Evolutionary conservation across 2,329 filamentous ascomycete species (phyloP).

Genomic region (Colletotrichum tanaceti): DNA sequence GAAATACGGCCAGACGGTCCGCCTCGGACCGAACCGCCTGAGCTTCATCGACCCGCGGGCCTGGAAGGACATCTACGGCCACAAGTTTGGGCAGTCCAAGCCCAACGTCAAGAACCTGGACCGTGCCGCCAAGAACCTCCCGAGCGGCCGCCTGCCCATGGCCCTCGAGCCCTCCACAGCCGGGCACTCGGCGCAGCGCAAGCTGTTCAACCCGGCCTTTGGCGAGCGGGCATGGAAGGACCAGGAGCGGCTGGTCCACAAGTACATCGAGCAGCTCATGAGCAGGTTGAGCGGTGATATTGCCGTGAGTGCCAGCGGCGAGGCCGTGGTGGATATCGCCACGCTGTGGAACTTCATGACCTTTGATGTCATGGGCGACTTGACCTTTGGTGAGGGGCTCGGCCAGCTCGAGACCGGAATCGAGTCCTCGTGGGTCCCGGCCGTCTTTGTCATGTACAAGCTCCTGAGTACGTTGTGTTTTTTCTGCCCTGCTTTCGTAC

Average conservation of each 20-base stretch:
- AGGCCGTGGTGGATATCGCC: not conserved
- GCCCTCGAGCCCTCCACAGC: conserved; percentile 1
- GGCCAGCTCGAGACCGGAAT: conserved; percentile 6
- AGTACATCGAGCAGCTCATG: conserved; percentile 8
- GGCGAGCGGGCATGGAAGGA: not conserved
- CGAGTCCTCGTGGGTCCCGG: conserved; percentile 1
- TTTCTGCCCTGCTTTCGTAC: not conserved
- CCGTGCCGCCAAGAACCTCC: not conserved
- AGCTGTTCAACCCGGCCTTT: conserved; percentile 5
- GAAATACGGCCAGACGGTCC: conserved; percentile 36
- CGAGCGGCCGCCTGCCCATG: not conserved
- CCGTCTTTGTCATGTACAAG: conserved; percentile 2
- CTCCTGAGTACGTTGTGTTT: conserved; percentile 2
- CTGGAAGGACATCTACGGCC: conserved; percentile 41
- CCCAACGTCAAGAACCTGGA: conserved; percentile 6
- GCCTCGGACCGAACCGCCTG: conserved; percentile 41
- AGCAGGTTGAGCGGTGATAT: not conserved
- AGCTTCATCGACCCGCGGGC: conserved; percentile 39
- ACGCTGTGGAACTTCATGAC: conserved; percentile 7
- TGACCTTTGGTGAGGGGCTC: conserved; percentile 6
- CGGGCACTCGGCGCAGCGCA: not conserved
- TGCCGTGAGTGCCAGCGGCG: not conserved
- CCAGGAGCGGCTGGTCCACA: not conserved
- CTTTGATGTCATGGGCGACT: conserved; percentile 5
- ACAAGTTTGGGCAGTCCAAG: conserved; percentile 1